These are phyloP conservation scores for Pascua guehoae DNA, from an alignment of 1,284 basidiomycete species.

Conservation along the genomic window DNA sequence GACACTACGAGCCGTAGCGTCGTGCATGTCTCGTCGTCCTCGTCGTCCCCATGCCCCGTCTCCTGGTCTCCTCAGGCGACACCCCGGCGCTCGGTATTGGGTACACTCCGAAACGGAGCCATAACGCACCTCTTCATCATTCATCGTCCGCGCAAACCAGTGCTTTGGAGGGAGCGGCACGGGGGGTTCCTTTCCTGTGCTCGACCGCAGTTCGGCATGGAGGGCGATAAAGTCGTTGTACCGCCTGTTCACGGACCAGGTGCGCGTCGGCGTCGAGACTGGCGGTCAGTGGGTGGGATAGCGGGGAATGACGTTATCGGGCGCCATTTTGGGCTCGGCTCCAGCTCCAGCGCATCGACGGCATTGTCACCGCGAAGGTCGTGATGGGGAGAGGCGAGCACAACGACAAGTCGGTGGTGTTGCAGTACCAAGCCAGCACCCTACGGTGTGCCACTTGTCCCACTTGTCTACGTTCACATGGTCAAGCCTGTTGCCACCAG, in stretches of 20 bases:
- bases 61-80: too few relatives aligned
- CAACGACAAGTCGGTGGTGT: too few relatives aligned
- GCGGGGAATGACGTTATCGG: too few relatives aligned
- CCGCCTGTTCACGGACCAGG: slow-evolving; percentile 88
- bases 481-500: background rate
- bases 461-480: too few relatives aligned
- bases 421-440: too few relatives aligned
- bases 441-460: too few relatives aligned
- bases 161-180: slow-evolving; percentile 73
- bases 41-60: too few relatives aligned
- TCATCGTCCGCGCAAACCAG: slow-evolving; percentile 53
- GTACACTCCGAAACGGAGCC: background rate
- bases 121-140: slow-evolving; percentile 44
- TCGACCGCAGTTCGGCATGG: slow-evolving; percentile 71
- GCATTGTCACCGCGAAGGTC: background rate
- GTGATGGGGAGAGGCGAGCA: background rate
- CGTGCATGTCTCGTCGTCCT: too few relatives aligned
- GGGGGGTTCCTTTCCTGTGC: slow-evolving; percentile 68
- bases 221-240: slow-evolving; percentile 92
- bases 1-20: too few relatives aligned
- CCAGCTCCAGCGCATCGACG: background rate
- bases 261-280: slow-evolving; percentile 55
- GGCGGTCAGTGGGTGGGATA: slow-evolving; percentile 4
- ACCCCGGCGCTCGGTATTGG: too few relatives aligned
- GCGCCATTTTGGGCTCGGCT: too few relatives aligned